phyloP scores from a whole-genome alignment of 306 rosid species.

The Vigna reflexopilosa region DNA sequence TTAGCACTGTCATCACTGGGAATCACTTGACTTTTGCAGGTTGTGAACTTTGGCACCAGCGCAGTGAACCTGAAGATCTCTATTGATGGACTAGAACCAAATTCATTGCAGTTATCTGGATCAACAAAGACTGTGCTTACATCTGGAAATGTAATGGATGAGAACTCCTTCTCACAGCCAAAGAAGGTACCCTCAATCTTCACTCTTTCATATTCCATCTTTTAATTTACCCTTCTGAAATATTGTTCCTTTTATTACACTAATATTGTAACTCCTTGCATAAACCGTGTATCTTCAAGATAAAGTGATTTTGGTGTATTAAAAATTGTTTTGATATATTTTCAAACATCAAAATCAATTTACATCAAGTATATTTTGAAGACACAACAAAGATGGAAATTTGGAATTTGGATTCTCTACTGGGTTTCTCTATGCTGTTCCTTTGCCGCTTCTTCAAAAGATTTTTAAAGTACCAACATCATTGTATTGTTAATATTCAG shows the following conservation, averaged over 20 bases:
- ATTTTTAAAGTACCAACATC: too few relatives aligned
- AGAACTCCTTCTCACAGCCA: constrained; percentile 80
- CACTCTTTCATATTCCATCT: not conserved
- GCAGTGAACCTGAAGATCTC: constrained; percentile 62
- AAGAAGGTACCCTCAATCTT: constrained; percentile 58
- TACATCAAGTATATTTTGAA: too few relatives aligned
- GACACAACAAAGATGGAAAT: too few relatives aligned
- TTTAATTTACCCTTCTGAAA: not conserved
- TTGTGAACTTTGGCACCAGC: constrained; percentile 77
- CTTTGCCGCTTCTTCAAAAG: too few relatives aligned
- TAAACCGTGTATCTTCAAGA: not conserved
- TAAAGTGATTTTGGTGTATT: too few relatives aligned
- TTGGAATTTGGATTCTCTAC: too few relatives aligned
- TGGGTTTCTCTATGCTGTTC: too few relatives aligned
- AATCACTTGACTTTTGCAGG: constrained; percentile 57
- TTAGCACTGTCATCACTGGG: constrained; percentile 18
- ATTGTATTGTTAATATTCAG: too few relatives aligned
- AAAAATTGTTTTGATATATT: too few relatives aligned
- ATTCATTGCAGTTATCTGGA: constrained; percentile 54
- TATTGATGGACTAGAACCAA: constrained; percentile 58
- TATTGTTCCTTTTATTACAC: not conserved
- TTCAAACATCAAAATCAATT: too few relatives aligned
- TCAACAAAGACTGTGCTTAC: constrained; percentile 70
- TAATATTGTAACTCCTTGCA: constrained; percentile 13
- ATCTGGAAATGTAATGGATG: constrained; percentile 75